Evolutionary conservation across 2,329 filamentous ascomycete genomes (phyloP), one percentile per base, ranked within the genome.

Genomic region (Verticillium albo-atrum): DNA sequence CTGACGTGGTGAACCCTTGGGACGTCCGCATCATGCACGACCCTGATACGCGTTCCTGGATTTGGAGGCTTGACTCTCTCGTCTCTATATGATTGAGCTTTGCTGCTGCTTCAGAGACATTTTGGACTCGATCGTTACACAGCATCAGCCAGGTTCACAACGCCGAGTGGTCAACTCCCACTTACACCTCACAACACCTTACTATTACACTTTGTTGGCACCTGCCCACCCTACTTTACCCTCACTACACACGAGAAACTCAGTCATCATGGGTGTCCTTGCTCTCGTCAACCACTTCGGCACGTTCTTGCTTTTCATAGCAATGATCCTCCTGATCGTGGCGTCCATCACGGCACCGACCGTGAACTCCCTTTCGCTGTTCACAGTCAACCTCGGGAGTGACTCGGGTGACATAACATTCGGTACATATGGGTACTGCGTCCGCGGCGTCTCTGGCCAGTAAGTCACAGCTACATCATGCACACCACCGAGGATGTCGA

Each of bases 371-470:
- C 75, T 87, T 51, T 74, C 78, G 52, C 72, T 89, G 37, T 69
- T 88, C 59, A 79, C 77, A 60, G 78, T 88, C 61, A 72, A 77
- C 55, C 72, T 86, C 23, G 70, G 70, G 51, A 74, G 76, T 63
- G 64, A 68, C 27, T 71, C 68, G 10, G 61, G 65, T 25, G 67
- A 77, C 12, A 70, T 86, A 34, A 77, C 74, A 3, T 86, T 85
- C 70, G 86, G 86, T 52, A 84, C 82, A 0, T 88, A 87, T 72
- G 86, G 86, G 7, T 84, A 80, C 68, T 89, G 86, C 68, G 64
- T 74, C 32, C 62, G 68, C 25, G 66, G 68, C 50, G 63, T 58
- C 7, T 59, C 55, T 27, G 53, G 64, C 54, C 63, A 65, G 65
- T 74, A 66, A 64, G 70, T 61, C 3, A 23, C 28, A 6, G 25